These are phyloP conservation scores for Saturnispora gosingensis DNA, from an alignment of 805 yeast species.

Conservation along the genomic window DNA sequence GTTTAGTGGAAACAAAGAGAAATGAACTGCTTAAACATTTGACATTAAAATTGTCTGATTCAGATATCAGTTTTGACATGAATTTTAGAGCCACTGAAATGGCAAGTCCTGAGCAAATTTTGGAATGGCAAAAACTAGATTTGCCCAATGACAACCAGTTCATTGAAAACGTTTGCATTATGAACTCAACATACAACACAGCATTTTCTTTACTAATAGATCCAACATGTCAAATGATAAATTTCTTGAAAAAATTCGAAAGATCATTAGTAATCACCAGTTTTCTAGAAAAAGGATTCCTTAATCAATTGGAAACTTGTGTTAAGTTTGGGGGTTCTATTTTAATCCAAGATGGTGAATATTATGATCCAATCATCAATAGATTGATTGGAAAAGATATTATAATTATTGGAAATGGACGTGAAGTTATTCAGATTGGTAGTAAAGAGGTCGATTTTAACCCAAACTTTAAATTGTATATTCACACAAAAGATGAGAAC, in stretches of 20 bases:
- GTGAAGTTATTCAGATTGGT: constrained; percentile 53
- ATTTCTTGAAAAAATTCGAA: constrained; percentile 31
- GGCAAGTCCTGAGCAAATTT: constrained; percentile 21
- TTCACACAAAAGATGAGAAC: constrained; percentile 53
- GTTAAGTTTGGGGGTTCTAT: constrained; percentile 74
- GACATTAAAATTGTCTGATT: constrained; percentile 23
- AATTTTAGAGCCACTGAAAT: constrained; percentile 16
- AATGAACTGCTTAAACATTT: constrained; percentile 15
- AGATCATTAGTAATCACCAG: constrained; percentile 48
- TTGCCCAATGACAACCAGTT: constrained; percentile 51
- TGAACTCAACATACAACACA: constrained; percentile 21
- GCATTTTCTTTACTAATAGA: constrained; percentile 60
- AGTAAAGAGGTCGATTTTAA: constrained; percentile 58
- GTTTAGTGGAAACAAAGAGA: constrained; percentile 30
- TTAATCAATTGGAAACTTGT: constrained; percentile 67
- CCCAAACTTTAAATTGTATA: constrained; percentile 47
- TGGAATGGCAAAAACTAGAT: constrained; percentile 45
- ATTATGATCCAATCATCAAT: constrained; percentile 64
- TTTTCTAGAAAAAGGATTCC: constrained; percentile 58
- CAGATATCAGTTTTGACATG: constrained; percentile 33
- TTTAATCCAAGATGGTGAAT: constrained; percentile 71
- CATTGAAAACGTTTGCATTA: constrained; percentile 53
- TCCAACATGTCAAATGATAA: constrained; percentile 45
- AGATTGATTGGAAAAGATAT: constrained; percentile 55
- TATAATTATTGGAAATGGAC: constrained; percentile 63